These are phyloP conservation scores for Sclerotinia borealis DNA, from an alignment of 2,329 filamentous ascomycete species.

Conservation along the genomic window DNA sequence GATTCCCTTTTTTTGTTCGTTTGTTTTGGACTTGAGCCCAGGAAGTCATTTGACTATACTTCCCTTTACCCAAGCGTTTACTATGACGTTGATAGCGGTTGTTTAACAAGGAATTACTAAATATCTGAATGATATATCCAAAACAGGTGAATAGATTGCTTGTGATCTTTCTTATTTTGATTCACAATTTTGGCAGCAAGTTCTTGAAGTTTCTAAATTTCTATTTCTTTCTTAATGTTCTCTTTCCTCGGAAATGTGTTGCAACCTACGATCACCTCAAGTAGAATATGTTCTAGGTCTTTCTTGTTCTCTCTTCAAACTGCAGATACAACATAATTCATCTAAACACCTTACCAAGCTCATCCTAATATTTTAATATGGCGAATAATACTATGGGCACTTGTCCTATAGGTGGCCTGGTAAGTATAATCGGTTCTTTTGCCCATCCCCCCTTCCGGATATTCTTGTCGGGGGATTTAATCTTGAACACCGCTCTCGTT, in stretches of 20 bases:
- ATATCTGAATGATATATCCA: not conserved
- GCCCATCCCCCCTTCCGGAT: no score
- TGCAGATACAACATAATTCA: not conserved
- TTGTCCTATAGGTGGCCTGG: slow-evolving; percentile 1
- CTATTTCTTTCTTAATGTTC: not conserved
- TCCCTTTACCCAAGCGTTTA: not conserved
- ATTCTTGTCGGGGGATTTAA: not conserved
- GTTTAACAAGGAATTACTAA: not conserved
- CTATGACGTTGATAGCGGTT: not conserved
- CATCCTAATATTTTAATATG: not conserved
- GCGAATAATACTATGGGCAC: not conserved
- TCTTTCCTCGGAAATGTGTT: not conserved
- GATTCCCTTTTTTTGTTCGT: not conserved
- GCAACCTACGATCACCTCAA: not conserved
- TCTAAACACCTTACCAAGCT: not conserved
- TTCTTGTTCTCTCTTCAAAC: not conserved
- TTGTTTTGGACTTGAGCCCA: not conserved
- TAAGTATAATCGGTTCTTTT: not conserved
- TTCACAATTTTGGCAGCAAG: not conserved
- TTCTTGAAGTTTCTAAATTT: not conserved
- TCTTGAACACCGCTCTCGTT: not conserved
- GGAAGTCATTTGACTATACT: not conserved
- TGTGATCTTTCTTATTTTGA: not conserved
- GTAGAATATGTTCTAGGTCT: not conserved
- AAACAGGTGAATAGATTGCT: not conserved